Percentiles rank a stretch among this genome's conserved stretches.
These are phyloP conservation scores for Termitomyces sp. DNA, from an alignment of 768 basidiomycete genomes.

Conservation along the genomic window DNA sequence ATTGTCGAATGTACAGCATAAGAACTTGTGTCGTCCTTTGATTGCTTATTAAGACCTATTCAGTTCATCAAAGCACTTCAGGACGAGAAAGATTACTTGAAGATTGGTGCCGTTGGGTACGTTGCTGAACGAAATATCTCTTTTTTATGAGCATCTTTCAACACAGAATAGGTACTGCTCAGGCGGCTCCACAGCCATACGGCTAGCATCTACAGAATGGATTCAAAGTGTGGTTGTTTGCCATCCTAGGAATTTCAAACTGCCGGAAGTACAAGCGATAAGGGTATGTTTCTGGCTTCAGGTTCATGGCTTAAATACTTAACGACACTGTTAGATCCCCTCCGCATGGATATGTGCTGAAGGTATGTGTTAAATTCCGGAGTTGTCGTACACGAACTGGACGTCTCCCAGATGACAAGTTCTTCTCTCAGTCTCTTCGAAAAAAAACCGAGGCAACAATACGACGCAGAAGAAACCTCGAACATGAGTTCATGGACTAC, in stretches of 20 bases:
- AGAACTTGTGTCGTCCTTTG: not conserved
- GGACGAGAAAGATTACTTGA: slow-evolving; percentile 34
- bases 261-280: slow-evolving; percentile 29
- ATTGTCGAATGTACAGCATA: slow-evolving; percentile 22
- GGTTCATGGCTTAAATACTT: too few species aligned
- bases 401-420: slow-evolving; percentile 28
- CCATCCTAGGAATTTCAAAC: slow-evolving; percentile 31
- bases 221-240: slow-evolving; percentile 34
- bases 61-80: slow-evolving; percentile 33
- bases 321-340: slow-evolving; percentile 17
- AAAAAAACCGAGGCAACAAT: slow-evolving; percentile 30
- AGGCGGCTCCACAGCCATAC: slow-evolving; percentile 32
- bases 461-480: slow-evolving; percentile 29
- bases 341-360: slow-evolving; percentile 35
- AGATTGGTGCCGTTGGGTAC: slow-evolving; percentile 39
- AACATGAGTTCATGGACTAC: slow-evolving; percentile 40
- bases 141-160: not conserved
- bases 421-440: slow-evolving; percentile 24
- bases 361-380: slow-evolving; percentile 19
- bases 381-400: not conserved
- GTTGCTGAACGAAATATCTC: not conserved
- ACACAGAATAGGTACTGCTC: slow-evolving; percentile 33
- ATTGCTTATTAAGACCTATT: not conserved
- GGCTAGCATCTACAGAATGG: slow-evolving; percentile 28
- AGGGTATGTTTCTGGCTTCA: slow-evolving; percentile 18